Evolutionary conservation across 441 rosid genomes (phyloP).

Genomic region (Dalechampia spathulata): DNA sequence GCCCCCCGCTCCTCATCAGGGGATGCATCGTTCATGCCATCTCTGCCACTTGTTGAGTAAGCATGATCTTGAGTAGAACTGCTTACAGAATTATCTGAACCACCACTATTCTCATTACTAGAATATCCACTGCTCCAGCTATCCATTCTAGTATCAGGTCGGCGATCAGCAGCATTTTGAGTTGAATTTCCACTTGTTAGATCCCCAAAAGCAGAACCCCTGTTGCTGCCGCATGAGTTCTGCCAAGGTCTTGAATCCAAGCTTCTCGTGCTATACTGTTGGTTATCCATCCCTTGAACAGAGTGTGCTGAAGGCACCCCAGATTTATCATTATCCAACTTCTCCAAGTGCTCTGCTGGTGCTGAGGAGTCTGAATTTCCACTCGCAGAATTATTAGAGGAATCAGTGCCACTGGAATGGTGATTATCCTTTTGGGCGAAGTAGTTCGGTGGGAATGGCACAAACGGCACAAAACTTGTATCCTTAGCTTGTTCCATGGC

Average conservation of each 20-base stretch:
- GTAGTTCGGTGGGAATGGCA: conserved; percentile 75
- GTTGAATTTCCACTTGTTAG: conserved; percentile 1
- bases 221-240: conserved; percentile 7
- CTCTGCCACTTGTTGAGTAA: conserved; percentile 5
- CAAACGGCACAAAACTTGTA: conserved; percentile 62
- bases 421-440: conserved; percentile 46
- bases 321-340: conserved; percentile 3
- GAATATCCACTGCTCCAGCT: conserved; percentile 6
- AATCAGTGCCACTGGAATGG: conserved; percentile 25
- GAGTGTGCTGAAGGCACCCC: conserved; percentile 10
- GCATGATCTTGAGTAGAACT: conserved; percentile 15
- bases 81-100: background rate
- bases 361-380: conserved; percentile 26
- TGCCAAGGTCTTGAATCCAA: conserved; percentile 15
- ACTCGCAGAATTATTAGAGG: conserved; percentile 10
- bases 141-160: background rate
- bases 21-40: conserved; percentile 10
- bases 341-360: conserved; percentile 24
- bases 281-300: conserved; percentile 18
- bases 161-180: conserved; percentile 10
- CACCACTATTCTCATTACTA: conserved; percentile 4
- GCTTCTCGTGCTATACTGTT: conserved; percentile 14
- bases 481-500: conserved; percentile 49
- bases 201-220: conserved; percentile 13
- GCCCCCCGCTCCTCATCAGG: conserved; percentile 8